phyloP scores from a whole-genome alignment of 768 basidiomycete genomes.

The Tulasnella sp. region DNA sequence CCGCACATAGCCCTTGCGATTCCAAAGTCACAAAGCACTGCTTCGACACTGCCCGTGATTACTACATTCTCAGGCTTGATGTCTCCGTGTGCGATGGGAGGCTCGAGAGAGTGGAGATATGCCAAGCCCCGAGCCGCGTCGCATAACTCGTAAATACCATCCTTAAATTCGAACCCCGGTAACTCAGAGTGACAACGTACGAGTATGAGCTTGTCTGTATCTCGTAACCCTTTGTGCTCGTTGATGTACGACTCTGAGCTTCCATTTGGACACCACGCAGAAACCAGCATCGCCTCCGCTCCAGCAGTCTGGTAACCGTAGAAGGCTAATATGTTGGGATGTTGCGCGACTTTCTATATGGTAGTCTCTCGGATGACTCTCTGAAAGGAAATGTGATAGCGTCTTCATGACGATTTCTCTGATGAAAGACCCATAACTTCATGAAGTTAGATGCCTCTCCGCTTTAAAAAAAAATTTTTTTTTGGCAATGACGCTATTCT shows the following conservation, averaged over 20 bases:
- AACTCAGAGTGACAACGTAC: not conserved
- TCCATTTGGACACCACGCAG: conserved; percentile 7
- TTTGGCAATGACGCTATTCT: not conserved
- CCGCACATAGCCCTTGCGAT: not conserved
- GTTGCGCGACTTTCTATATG: not conserved
- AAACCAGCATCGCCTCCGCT: not conserved
- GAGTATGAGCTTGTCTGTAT: not conserved
- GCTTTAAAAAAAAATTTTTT: too few species aligned
- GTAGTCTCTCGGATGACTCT: not conserved
- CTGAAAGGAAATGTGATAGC: not conserved
- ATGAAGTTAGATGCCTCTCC: not conserved
- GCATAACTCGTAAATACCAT: not conserved
- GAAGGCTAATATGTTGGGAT: not conserved
- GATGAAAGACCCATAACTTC: not conserved
- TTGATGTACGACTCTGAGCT: not conserved
- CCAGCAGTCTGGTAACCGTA: not conserved
- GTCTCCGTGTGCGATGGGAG: conserved; percentile 7
- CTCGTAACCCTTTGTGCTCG: not conserved
- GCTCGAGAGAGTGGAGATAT: not conserved
- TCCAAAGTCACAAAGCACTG: not conserved
- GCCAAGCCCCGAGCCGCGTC: not conserved
- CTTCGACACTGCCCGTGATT: not conserved
- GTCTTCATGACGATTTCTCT: too few species aligned
- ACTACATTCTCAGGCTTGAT: conserved; percentile 1
- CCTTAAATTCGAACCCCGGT: not conserved